phyloP scores from a whole-genome alignment of 2,329 filamentous ascomycete genomes.

The Reticulascus tulasneorum region DNA sequence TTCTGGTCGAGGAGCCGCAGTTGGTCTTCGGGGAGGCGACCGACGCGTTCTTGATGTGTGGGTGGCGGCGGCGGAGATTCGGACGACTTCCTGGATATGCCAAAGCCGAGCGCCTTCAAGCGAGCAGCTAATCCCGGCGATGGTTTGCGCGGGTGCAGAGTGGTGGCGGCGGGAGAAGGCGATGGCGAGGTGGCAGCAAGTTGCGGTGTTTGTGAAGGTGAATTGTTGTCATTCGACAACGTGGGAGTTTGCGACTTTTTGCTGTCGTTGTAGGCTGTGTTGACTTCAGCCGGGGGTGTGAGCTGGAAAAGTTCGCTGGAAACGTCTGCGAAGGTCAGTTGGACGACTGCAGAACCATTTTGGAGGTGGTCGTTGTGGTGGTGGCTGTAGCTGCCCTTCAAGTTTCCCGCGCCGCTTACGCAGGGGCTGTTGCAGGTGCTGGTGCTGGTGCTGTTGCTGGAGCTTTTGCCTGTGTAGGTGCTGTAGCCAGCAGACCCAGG shows the following conservation, averaged over 20 bases:
- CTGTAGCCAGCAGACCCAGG: background rate
- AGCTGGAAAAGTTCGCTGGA: slow-evolving; percentile 36
- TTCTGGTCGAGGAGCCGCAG: slow-evolving; percentile 65
- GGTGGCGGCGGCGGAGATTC: slow-evolving; percentile 14
- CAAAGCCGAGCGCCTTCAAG: slow-evolving; percentile 62
- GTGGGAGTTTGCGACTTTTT: too few relatives aligned
- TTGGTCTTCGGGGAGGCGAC: slow-evolving; percentile 67
- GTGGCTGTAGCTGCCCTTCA: too few relatives aligned
- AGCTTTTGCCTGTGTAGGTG: too few relatives aligned
- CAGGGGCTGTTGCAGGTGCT: background rate
- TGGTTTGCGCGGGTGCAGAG: slow-evolving; percentile 46
- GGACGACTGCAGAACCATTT: too few relatives aligned
- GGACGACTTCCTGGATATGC: slow-evolving; percentile 35
- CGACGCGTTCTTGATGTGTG: slow-evolving; percentile 45
- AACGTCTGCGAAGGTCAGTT: slow-evolving; percentile 38
- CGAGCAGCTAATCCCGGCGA: slow-evolving; percentile 62
- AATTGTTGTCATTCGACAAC: too few relatives aligned
- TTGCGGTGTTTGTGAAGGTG: slow-evolving; percentile 18
- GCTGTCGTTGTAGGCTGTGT: too few relatives aligned
- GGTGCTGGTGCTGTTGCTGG: slow-evolving; percentile 1
- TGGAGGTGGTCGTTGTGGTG: too few relatives aligned
- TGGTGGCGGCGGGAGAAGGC: slow-evolving; percentile 22
- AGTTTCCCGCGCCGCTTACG: too few relatives aligned
- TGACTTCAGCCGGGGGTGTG: slow-evolving; percentile 10
- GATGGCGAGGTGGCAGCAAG: slow-evolving; percentile 17